Evolutionary conservation across 441 rosid genomes (phyloP), one percentile per base, ranked within the genome.

Genomic region (Hypseocharis bilobata): DNA sequence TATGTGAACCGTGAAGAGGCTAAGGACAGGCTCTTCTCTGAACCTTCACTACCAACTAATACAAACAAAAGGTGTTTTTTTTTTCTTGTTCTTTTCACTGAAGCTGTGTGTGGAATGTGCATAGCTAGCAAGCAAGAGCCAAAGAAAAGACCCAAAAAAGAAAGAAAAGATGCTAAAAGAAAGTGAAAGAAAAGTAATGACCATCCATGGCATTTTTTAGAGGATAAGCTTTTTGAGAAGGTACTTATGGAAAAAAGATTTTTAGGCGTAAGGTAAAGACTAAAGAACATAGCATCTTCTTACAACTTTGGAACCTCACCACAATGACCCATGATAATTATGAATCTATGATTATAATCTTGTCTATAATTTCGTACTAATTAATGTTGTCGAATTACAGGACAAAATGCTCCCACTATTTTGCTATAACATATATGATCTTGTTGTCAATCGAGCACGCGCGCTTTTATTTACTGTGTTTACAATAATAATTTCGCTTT

Each of bases 291-390:
- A n/a, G n/a, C n/a, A n/a, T n/a, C n/a, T n/a, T n/a, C n/a, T n/a
- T n/a, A n/a, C n/a, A n/a, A n/a, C n/a, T n/a, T n/a, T n/a, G n/a
- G n/a, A n/a, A n/a, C n/a, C n/a, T n/a, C n/a, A n/a, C n/a, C n/a
- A n/a, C n/a, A 61, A 38, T 14, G 54, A 60, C 64, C 58, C 75
- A 75, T 60, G 71, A 71, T n/a, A n/a, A n/a, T n/a, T n/a, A n/a
- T n/a, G n/a, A n/a, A n/a, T n/a, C n/a, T 27, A 34, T 58, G 70
- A 74, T 72, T 70, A 26, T n/a, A n/a, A n/a, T n/a, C n/a, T n/a
- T 69, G 14, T 62, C 63, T 62, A 72, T 54, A 69, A 61, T 66
- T 45, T 23, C 29, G 38, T 51, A 25, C 58, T 63, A 17, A 25
- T 58, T n/a, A n/a, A n/a, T n/a, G 5, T 36, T 70, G 59, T 59